Evolutionary conservation across 306 rosid genomes (phyloP).

Genomic region (Elaeagnus macrophylla): DNA sequence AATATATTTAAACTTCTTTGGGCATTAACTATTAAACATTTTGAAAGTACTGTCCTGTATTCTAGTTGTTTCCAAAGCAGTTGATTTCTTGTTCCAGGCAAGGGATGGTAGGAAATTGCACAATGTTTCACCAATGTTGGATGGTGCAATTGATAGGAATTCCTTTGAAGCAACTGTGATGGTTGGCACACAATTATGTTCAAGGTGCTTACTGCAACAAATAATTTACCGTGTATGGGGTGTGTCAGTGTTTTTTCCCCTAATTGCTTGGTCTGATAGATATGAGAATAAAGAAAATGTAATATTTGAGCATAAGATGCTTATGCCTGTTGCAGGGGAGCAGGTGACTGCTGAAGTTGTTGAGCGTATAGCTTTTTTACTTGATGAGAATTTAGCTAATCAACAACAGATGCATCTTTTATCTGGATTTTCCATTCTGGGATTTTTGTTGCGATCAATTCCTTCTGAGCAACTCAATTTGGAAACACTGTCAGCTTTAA

Average conservation of each 20-base stretch:
- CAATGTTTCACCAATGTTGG: constrained; percentile 72
- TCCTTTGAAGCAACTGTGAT: constrained; percentile 73
- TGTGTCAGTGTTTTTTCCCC: constrained; percentile 91
- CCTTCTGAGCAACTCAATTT: constrained; percentile 69
- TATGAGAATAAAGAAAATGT: constrained; percentile 44
- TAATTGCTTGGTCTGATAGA: constrained; percentile 62
- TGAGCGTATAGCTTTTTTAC: constrained; percentile 80
- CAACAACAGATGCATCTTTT: constrained; percentile 98
- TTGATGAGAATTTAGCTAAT: constrained; percentile 84
- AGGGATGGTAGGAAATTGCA: constrained; percentile 76
- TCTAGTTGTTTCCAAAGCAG: constrained; percentile 6
- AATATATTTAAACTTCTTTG: neutral
- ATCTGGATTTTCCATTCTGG: constrained; percentile 89
- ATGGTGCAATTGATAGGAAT: constrained; percentile 53
- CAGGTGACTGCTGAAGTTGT: constrained; percentile 68
- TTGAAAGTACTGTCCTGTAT: neutral
- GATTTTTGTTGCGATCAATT: constrained; percentile 85
- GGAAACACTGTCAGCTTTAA: constrained; percentile 83
- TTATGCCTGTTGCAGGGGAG: constrained; percentile 36
- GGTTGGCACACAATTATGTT: constrained; percentile 86
- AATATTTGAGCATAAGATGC: constrained; percentile 30
- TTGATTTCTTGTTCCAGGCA: constrained; percentile 52
- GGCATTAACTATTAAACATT: neutral
- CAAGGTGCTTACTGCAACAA: constrained; percentile 83
- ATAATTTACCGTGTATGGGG: constrained; percentile 96